Percentiles rank a stretch among this genome's conserved stretches.
Conservation (phyloP, 345 rosid genomes). For the Isatis tinctoria region DNA sequence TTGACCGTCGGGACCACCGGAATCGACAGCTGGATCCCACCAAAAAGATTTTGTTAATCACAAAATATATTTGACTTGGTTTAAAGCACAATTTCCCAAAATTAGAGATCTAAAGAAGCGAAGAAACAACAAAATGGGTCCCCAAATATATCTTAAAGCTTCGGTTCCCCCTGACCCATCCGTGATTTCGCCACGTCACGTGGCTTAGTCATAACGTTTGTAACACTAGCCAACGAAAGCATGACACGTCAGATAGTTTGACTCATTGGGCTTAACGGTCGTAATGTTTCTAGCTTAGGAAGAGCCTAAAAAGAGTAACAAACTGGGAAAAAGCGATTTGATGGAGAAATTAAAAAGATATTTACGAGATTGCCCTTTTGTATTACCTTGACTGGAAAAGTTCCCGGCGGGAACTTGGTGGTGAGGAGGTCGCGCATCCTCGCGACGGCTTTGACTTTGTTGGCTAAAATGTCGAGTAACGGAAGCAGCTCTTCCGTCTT, state of each 20-base stretch:
- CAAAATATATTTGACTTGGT: slow-evolving; percentile 11
- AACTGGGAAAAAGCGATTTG: not conserved
- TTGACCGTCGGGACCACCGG: slow-evolving; percentile 97
- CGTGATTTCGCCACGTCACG: slow-evolving; percentile 27
- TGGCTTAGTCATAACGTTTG: not conserved
- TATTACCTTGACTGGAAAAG: slow-evolving; percentile 94
- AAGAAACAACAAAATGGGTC: too few relatives aligned
- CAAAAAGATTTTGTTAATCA: slow-evolving; percentile 19
- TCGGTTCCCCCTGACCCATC: slow-evolving; percentile 15
- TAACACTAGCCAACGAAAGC: not conserved
- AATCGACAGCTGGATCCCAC: slow-evolving; percentile 73
- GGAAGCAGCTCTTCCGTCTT: slow-evolving; percentile 90
- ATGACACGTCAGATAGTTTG: not conserved
- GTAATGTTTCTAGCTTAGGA: slow-evolving; percentile 34
- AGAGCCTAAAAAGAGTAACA: slow-evolving; percentile 30
- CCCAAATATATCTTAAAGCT: not conserved
- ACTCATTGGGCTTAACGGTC: slow-evolving; percentile 26
- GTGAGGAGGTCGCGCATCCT: slow-evolving; percentile 90
- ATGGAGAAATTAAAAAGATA: too few relatives aligned
- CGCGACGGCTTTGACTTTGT: slow-evolving; percentile 88
- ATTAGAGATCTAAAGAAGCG: slow-evolving; percentile 9
- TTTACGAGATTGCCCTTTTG: slow-evolving; percentile 7
- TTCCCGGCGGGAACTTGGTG: slow-evolving; percentile 93
- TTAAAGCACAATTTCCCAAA: slow-evolving; percentile 28
- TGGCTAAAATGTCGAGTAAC: slow-evolving; percentile 88